A percentile compares a stretch with the other conserved stretches of the same genome.
Conservation (phyloP, 306 rosid species). For the Lotus japonicus region DNA sequence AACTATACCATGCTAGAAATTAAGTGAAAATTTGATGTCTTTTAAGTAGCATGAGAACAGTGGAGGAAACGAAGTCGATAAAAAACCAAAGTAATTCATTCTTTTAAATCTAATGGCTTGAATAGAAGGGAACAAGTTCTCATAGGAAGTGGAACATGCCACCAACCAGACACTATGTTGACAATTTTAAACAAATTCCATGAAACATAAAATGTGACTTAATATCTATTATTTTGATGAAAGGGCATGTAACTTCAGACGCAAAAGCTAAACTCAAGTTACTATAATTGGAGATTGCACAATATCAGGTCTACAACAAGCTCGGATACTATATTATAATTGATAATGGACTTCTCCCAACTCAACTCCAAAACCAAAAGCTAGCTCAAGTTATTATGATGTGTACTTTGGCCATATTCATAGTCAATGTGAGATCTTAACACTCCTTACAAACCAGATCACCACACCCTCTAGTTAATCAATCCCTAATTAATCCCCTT, state of each 20-base stretch:
- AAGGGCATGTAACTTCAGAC: not conserved
- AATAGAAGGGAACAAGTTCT: conserved; percentile 7
- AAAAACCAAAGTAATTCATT: not conserved
- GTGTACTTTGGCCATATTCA: not conserved
- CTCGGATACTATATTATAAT: not conserved
- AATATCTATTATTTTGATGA: not conserved
- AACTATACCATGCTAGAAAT: not conserved
- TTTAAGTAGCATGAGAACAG: conserved; percentile 4
- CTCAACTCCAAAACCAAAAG: too few relatives aligned
- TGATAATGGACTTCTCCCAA: not conserved
- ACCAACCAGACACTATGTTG: not conserved
- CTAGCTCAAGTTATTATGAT: not conserved
- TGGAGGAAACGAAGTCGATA: not conserved
- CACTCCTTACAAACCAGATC: not conserved
- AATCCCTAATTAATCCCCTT: not conserved
- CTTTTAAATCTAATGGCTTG: not conserved
- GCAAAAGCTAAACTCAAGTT: not conserved
- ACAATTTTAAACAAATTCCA: not conserved
- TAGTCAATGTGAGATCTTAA: not conserved
- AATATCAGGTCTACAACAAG: not conserved
- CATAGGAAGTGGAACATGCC: not conserved
- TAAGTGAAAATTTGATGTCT: not conserved
- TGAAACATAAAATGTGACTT: not conserved
- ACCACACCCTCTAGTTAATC: not conserved
- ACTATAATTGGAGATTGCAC: not conserved